phyloP scores from a whole-genome alignment of 2,329 filamentous ascomycete species.

The Pseudogymnoascus verrucosus region DNA sequence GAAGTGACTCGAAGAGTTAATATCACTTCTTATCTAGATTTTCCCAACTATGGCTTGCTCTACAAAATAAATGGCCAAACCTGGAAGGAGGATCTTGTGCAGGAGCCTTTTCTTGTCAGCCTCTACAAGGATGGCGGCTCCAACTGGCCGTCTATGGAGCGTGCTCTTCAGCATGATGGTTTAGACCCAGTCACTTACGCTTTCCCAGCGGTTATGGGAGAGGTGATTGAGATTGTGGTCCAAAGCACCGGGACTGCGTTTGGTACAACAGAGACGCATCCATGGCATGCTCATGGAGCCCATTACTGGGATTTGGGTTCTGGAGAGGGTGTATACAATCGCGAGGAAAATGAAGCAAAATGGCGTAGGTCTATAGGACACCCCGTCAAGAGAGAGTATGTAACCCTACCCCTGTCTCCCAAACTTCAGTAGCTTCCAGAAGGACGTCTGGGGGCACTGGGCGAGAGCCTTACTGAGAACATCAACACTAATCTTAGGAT shows the following conservation, averaged over 20 bases:
- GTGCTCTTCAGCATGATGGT: constrained; percentile 34
- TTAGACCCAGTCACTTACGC: constrained; percentile 34
- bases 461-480: neutral
- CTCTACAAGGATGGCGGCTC: constrained; percentile 33
- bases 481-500: neutral
- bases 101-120: constrained; percentile 37
- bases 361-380: neutral
- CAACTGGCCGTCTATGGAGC: constrained; percentile 34
- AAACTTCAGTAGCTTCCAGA: neutral
- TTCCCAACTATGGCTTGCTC: neutral
- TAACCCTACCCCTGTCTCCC: neutral
- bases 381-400: constrained; percentile 2
- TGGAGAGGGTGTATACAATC: constrained; percentile 38
- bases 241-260: constrained; percentile 33
- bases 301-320: constrained; percentile 35
- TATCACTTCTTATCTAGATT: constrained; percentile 23
- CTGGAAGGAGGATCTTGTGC: constrained; percentile 28
- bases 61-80: constrained; percentile 28
- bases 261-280: constrained; percentile 33
- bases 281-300: constrained; percentile 23
- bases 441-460: neutral
- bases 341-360: constrained; percentile 31
- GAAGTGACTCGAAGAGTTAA: constrained; percentile 32
- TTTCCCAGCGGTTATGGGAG: constrained; percentile 38
- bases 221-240: constrained; percentile 38